Evolutionary conservation across 139 green algal genomes (phyloP).

Genomic region (Nannochloris sp.): DNA sequence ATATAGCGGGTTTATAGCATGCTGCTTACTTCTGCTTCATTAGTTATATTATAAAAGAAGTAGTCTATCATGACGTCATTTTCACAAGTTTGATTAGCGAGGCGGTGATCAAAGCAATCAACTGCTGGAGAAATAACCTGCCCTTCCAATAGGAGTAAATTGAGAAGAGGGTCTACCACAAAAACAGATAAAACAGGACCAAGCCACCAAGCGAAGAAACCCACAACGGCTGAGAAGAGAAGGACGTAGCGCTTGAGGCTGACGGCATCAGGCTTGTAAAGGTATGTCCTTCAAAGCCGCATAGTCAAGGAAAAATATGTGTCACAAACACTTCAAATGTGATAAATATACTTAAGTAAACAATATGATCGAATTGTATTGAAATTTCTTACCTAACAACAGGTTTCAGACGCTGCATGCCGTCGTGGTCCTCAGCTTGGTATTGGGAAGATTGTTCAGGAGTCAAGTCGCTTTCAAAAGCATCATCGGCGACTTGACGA

Average conservation of each 20-base stretch:
- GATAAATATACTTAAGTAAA: background rate
- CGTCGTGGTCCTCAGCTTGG: slow-evolving; percentile 2
- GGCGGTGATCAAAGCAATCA: slow-evolving; percentile 20
- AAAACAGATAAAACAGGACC: slow-evolving; percentile 23
- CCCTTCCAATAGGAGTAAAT: slow-evolving; percentile 3
- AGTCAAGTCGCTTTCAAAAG: too few relatives aligned
- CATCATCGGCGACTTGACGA: too few relatives aligned
- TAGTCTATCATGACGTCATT: slow-evolving; percentile 20
- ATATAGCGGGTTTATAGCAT: too few relatives aligned
- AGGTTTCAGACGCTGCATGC: background rate
- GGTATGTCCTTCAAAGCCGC: slow-evolving; percentile 8
- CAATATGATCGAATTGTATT: background rate
- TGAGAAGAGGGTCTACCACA: slow-evolving; percentile 21
- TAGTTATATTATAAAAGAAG: slow-evolving; percentile 38
- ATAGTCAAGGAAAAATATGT: too few relatives aligned
- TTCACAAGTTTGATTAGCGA: slow-evolving; percentile 6
- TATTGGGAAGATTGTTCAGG: slow-evolving; percentile 34
- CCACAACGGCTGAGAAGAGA: background rate
- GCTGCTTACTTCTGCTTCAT: slow-evolving; percentile 16
- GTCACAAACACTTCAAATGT: too few relatives aligned
- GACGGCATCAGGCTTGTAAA: background rate
- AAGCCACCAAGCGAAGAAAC: slow-evolving; percentile 12
- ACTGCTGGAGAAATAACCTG: slow-evolving; percentile 19
- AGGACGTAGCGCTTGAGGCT: slow-evolving; percentile 8
- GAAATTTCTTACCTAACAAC: background rate